Base-by-base conservation (phyloP, 257 asterid genomes). In the Jasminum sambac region DNA sequence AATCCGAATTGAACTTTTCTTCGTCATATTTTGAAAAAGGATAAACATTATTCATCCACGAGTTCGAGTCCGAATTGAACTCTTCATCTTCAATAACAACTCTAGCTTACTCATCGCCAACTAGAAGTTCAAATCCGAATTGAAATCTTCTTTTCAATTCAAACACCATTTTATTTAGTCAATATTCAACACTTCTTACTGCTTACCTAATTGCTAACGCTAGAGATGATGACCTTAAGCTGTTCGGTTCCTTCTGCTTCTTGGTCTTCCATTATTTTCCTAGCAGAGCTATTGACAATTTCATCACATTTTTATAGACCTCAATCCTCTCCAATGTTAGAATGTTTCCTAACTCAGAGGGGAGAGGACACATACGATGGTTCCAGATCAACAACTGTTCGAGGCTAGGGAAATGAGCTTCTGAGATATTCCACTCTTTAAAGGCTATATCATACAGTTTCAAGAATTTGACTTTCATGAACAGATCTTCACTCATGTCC, bases 371-470 rank as follows among this genome's bases (percentile, higher is more conserved):
- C 62, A 67, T 48, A 0, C 42, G 38, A 17, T 6, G 0, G 57
- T 74, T 72, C 26, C 24, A 21, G 12, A 0, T 11, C 66, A 77
- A 34, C 19, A 58, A 48, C 50, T 36, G 43, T 26, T 78, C 66
- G 42, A 77, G 81, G 25, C 11, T 8, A 2, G 71, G 77, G 44
- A 77, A 73, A 62, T 67, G 63, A 52, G 64, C 70, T 17, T 42
- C 58, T 5, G 67, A 63, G 8, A 38, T 19, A 5, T 55, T 63
- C 76, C 72, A 78, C 0, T 69, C 64, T 17, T 39, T 24, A 46
- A 73, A 16, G 10, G 57, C 3, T 16, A n/a, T 11, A 1, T 9
- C 1, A 5, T 64, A 50, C n/a, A 73, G 14, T 44, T 43, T 61
- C 57, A 73, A 23, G 67, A 50, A 73, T 46, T 57, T 65, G 36